Conservation (phyloP, 1,284 basidiomycete species). For the Marasmius tenuissimus region DNA sequence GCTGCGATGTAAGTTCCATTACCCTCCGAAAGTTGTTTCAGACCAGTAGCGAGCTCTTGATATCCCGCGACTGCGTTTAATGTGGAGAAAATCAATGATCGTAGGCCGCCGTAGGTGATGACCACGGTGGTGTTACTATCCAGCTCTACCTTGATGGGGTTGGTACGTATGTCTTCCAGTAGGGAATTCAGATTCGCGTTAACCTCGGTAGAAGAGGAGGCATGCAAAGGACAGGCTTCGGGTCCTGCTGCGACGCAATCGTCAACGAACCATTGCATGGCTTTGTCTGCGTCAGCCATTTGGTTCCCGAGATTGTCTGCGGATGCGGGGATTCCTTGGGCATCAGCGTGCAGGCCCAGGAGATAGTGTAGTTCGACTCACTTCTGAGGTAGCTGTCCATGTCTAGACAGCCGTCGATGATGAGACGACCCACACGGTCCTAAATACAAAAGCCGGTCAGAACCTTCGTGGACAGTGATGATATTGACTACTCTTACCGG, state of each 20-base stretch:
- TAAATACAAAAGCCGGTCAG: conserved; percentile 13
- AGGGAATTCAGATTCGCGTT: neutral
- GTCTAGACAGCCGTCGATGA: conserved; percentile 35
- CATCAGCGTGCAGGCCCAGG: neutral
- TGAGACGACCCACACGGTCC: conserved; percentile 38
- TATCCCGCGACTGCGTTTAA: conserved; percentile 26
- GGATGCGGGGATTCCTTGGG: neutral
- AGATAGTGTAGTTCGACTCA: conserved; percentile 7
- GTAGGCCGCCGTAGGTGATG: neutral
- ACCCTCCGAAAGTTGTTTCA: conserved; percentile 36
- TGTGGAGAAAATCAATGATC: neutral
- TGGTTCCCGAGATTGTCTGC: conserved; percentile 24
- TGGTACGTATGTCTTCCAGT: neutral
- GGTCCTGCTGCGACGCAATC: neutral
- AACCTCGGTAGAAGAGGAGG: neutral
- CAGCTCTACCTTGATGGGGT: neutral
- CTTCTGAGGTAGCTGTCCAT: conserved; percentile 31
- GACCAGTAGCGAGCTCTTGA: conserved; percentile 31
- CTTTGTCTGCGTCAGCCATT: conserved; percentile 24
- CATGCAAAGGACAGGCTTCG: neutral
- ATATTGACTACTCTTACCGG: conserved; percentile 31
- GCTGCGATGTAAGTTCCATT: conserved; percentile 30
- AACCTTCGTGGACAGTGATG: neutral
- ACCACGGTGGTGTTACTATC: neutral
- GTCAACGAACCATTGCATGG: neutral